Conservation (phyloP, 2,329 filamentous ascomycete species). For the Ceratocystis variospora region DNA sequence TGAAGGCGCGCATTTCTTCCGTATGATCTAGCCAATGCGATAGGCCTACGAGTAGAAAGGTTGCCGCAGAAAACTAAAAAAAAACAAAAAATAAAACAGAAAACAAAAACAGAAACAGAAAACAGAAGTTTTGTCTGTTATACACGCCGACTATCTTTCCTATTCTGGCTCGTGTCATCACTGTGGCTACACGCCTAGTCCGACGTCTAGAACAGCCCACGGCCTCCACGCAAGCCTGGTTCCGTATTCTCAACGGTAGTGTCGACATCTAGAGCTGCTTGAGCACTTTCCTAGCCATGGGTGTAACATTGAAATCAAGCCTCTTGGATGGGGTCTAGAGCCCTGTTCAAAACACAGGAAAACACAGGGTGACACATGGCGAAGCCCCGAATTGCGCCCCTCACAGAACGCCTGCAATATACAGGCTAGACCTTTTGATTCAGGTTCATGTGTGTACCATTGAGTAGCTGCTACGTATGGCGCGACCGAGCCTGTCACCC, state of each 20-base stretch:
- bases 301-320: neutral
- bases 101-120: neutral
- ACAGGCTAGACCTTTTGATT: neutral
- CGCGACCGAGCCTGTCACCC: neutral
- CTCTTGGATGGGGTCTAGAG: neutral
- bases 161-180: neutral
- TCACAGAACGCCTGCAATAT: neutral
- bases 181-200: neutral
- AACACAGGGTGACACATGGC: neutral
- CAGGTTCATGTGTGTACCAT: neutral
- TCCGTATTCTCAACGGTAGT: neutral
- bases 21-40: too few relatives aligned
- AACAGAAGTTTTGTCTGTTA: neutral
- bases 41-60: too few relatives aligned
- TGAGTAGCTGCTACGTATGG: neutral
- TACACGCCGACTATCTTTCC: neutral
- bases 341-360: neutral
- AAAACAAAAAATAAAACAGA: too few relatives aligned
- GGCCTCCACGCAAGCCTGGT: neutral
- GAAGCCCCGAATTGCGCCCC: neutral
- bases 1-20: too few relatives aligned
- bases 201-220: neutral
- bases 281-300: neutral
- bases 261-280: neutral
- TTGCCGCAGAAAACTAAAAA: too few relatives aligned